A percentile compares a stretch with the other conserved stretches of the same genome.
phyloP scores from a whole-genome alignment of 257 asterid genomes.

The Fraxinus excelsior region DNA sequence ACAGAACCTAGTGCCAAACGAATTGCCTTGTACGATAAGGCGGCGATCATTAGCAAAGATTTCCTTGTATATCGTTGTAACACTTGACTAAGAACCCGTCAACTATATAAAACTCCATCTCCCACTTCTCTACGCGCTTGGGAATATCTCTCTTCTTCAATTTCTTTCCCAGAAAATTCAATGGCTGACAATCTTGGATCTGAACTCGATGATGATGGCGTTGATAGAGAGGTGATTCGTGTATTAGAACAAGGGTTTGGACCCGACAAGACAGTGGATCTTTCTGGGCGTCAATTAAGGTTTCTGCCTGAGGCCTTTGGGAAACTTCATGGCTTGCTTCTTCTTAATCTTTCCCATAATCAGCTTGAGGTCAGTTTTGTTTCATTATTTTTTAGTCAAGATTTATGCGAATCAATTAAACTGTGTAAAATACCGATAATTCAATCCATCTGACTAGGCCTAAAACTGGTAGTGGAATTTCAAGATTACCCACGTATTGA shows the following conservation, averaged over 20 bases:
- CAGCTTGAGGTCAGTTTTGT: conserved; percentile 41
- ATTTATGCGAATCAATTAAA: background rate
- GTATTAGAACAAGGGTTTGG: conserved; percentile 21
- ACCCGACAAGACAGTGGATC: conserved; percentile 41
- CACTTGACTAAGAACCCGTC: background rate
- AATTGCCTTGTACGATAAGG: no score
- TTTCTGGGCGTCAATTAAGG: conserved; percentile 51
- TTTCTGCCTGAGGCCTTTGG: conserved; percentile 52
- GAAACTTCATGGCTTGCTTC: conserved; percentile 39
- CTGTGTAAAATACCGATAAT: no score
- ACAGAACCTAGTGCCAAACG: no score
- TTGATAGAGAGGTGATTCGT: conserved; percentile 38
- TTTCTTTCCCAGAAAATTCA: background rate
- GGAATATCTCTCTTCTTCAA: background rate
- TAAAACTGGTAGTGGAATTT: no score
- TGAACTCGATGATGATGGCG: background rate
- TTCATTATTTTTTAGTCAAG: background rate
- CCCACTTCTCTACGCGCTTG: background rate
- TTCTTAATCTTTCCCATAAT: conserved; percentile 57
- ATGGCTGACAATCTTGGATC: conserved; percentile 7
- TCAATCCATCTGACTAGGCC: no score
- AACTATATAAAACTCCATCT: background rate
- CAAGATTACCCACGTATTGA: no score
- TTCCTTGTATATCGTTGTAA: no score
- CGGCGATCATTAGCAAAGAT: no score